A percentile compares a stretch with the other conserved stretches of the same genome.
These are phyloP conservation scores for Aureobasidium sp. DNA, from an alignment of 2,329 filamentous ascomycete species.

Conservation along the genomic window DNA sequence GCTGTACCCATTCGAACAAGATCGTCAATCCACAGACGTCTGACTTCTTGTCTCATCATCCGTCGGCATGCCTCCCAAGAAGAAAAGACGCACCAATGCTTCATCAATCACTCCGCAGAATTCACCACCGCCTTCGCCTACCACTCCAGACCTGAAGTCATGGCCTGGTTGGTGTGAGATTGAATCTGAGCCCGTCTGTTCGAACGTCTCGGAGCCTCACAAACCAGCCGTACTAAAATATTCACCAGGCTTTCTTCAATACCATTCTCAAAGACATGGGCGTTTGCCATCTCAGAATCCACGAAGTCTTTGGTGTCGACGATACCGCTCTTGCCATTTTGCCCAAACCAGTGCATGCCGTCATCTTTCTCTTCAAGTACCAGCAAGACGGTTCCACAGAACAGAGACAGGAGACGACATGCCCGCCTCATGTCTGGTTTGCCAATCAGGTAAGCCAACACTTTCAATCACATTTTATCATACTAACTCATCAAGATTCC, in stretches of 20 bases:
- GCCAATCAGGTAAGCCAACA: constrained; percentile 66
- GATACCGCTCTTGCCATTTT: constrained; percentile 56
- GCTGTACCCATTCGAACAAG: not conserved
- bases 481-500: constrained; percentile 51
- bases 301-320: constrained; percentile 71
- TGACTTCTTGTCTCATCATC: not conserved
- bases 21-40: not conserved
- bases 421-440: constrained; percentile 73
- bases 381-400: constrained; percentile 45
- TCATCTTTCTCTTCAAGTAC: constrained; percentile 83
- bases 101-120: constrained; percentile 23
- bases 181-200: constrained; percentile 75
- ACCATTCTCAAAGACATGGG: constrained; percentile 74
- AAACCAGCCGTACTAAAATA: not conserved
- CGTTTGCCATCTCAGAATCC: constrained; percentile 63
- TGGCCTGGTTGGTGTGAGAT: constrained; percentile 77
- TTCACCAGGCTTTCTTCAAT: constrained; percentile 53
- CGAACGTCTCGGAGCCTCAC: not conserved
- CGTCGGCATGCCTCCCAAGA: constrained; percentile 19
- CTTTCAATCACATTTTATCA: not conserved
- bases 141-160: constrained; percentile 46
- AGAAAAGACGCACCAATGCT: constrained; percentile 22
- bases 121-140: constrained; percentile 40
- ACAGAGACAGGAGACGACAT: constrained; percentile 43
- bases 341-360: constrained; percentile 66